Percentiles rank a stretch among this genome's conserved stretches.
Evolutionary conservation across 129 eudicot genomes (phyloP).

Genomic region (Helichrysum umbraculigerum): DNA sequence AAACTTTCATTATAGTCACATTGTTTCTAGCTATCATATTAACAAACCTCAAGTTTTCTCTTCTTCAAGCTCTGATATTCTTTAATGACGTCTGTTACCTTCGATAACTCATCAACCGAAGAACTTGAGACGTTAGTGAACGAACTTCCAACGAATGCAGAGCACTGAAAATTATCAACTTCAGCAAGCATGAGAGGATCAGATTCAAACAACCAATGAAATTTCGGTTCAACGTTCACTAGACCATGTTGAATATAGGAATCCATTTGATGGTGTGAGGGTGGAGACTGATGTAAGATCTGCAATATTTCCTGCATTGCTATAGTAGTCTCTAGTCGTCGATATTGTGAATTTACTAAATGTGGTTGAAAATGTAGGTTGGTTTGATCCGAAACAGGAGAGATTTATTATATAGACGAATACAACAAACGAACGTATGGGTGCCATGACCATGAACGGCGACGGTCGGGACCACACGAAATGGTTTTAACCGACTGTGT

Average conservation of each 20-base stretch:
- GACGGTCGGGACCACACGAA: slow-evolving; percentile 33
- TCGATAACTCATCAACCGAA: slow-evolving; percentile 34
- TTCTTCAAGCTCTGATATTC: slow-evolving; percentile 20
- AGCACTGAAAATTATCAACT: slow-evolving; percentile 12
- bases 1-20: not conserved
- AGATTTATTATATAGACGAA: slow-evolving; percentile 22
- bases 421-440: not conserved
- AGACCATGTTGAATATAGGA: slow-evolving; percentile 11
- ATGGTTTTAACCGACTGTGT: slow-evolving; percentile 16
- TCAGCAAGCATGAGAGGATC: not conserved
- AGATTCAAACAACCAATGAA: slow-evolving; percentile 9
- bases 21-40: not conserved
- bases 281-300: slow-evolving; percentile 27
- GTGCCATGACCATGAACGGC: not conserved
- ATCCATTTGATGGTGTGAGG: slow-evolving; percentile 19
- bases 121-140: slow-evolving; percentile 21
- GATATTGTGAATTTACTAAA: not conserved
- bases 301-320: slow-evolving; percentile 18
- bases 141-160: slow-evolving; percentile 16
- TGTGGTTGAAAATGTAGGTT: slow-evolving; percentile 5
- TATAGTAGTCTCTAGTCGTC: not conserved
- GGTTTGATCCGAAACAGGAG: not conserved
- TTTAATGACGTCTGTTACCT: slow-evolving; percentile 17
- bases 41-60: slow-evolving; percentile 30
- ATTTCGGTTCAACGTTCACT: slow-evolving; percentile 1